Percentiles rank a stretch among this genome's conserved stretches.
These are phyloP conservation scores for Nigrospora osmanthi DNA, from an alignment of 2,329 filamentous ascomycete species.

Conservation along the genomic window DNA sequence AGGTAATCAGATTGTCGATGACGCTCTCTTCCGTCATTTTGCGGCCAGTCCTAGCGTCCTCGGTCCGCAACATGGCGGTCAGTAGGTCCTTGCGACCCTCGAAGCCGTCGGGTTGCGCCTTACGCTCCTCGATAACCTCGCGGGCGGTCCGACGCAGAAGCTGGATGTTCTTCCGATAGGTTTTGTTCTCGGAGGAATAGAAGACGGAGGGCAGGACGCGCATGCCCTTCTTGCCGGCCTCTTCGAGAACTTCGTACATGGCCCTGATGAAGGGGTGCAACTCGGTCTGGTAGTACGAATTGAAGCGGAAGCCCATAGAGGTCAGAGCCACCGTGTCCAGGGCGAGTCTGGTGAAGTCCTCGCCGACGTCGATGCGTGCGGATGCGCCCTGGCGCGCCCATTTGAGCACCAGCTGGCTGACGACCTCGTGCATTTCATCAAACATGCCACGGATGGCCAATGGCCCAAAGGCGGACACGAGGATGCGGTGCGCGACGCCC, in stretches of 20 bases:
- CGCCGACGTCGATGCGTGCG: conserved; percentile 22
- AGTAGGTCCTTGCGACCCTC: conserved; percentile 55
- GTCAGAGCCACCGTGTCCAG: conserved; percentile 67
- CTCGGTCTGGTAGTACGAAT: conserved; percentile 62
- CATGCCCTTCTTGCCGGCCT: conserved; percentile 39
- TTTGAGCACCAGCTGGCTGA: conserved; percentile 58
- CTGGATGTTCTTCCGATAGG: conserved; percentile 16
- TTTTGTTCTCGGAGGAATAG: not conserved
- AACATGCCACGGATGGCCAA: conserved; percentile 63
- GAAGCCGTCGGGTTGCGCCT: conserved; percentile 24
- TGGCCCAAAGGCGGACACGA: conserved; percentile 64
- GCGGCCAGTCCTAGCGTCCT: conserved; percentile 59
- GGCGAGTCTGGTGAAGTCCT: conserved; percentile 64
- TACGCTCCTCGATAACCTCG: conserved; percentile 38
- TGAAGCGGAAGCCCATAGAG: conserved; percentile 46
- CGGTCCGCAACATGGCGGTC: conserved; percentile 60
- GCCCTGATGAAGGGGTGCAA: conserved; percentile 63
- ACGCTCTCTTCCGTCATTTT: conserved; percentile 55
- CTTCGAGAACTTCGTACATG: conserved; percentile 55
- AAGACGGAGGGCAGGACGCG: conserved; percentile 1
- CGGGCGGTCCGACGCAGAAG: conserved; percentile 30
- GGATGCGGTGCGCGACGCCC: conserved; percentile 57
- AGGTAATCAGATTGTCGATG: conserved; percentile 56
- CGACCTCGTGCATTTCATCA: conserved; percentile 60
- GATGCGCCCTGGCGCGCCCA: conserved; percentile 58